Percentiles rank a stretch among this genome's conserved stretches.
These are phyloP conservation scores for Colletotrichum higginsianum DNA, from an alignment of 2,329 filamentous ascomycete species.

Conservation along the genomic window DNA sequence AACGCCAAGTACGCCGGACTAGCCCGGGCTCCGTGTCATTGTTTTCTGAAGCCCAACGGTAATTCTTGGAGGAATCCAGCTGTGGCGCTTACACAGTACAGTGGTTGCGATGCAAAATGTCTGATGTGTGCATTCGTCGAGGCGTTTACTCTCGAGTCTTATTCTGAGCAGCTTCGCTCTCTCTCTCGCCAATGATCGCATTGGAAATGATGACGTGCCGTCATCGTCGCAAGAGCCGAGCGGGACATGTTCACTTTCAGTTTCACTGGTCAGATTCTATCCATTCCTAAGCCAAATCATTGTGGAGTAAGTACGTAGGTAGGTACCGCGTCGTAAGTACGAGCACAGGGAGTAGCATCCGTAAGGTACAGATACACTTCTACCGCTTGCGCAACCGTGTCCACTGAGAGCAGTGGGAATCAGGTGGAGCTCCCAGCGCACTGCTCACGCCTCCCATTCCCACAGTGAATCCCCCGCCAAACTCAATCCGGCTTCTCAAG, in stretches of 20 bases:
- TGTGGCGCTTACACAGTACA: not conserved
- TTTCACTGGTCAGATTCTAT: constrained; percentile 2
- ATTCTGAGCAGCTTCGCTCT: not conserved
- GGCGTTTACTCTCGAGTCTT: too few species aligned
- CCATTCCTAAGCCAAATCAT: not conserved
- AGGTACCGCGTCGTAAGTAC: too few species aligned
- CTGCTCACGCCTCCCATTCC: constrained; percentile 13
- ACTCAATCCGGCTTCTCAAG: constrained; percentile 9
- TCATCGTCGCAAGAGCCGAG: constrained; percentile 5
- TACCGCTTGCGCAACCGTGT: constrained; percentile 35
- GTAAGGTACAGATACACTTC: not conserved
- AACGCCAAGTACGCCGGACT: constrained; percentile 3
- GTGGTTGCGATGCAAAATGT: not conserved
- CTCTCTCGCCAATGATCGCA: not conserved
- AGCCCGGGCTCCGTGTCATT: constrained; percentile 17
- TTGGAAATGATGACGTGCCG: constrained; percentile 10
- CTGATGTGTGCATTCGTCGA: not conserved
- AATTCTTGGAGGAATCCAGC: not conserved
- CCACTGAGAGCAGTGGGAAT: constrained; percentile 25
- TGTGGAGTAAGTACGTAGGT: not conserved
- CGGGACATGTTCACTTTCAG: not conserved
- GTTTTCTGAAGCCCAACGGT: not conserved
- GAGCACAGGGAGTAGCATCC: too few species aligned
- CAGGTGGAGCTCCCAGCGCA: constrained; percentile 6
- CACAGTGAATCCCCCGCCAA: constrained; percentile 23